Conservation (phyloP, 2,329 filamentous ascomycete species). For the Nannizziopsis barbatae region DNA sequence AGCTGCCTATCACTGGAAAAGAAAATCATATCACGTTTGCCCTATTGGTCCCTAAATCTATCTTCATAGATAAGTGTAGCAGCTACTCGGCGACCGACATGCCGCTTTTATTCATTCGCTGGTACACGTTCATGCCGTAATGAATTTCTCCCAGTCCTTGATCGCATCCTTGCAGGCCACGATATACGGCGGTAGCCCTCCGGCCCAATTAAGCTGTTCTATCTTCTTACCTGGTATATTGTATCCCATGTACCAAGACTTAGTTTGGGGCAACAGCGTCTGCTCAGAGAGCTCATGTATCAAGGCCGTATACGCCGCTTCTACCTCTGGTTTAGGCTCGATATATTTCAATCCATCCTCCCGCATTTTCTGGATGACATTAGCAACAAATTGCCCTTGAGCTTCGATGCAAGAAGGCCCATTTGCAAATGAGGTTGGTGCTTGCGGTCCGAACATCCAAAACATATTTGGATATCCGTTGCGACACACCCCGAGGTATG, state of each 20-base stretch:
- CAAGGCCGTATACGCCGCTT: conserved; percentile 40
- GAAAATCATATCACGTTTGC: no score
- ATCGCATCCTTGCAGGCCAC: conserved; percentile 11
- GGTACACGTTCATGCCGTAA: background rate
- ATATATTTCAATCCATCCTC: conserved; percentile 41
- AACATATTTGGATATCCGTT: conserved; percentile 41
- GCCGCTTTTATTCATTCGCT: no score
- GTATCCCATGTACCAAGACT: conserved; percentile 47
- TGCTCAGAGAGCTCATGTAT: conserved; percentile 37
- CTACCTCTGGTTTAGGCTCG: conserved; percentile 39
- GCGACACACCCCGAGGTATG: conserved; percentile 25
- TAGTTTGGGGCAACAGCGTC: conserved; percentile 41
- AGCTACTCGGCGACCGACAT: no score
- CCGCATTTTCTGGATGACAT: conserved; percentile 42
- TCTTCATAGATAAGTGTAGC: no score
- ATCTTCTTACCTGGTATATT: conserved; percentile 45
- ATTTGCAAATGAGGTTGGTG: conserved; percentile 46
- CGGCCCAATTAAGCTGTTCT: conserved; percentile 42
- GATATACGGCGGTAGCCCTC: conserved; percentile 17
- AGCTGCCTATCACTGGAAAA: no score
- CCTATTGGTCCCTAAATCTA: no score
- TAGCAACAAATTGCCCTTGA: conserved; percentile 47
- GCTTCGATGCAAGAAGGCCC: conserved; percentile 44
- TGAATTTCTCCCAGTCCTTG: conserved; percentile 9
- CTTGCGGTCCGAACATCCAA: conserved; percentile 46